phyloP scores from a whole-genome alignment of 2,329 filamentous ascomycete species.

The Colletotrichum australisinense region DNA sequence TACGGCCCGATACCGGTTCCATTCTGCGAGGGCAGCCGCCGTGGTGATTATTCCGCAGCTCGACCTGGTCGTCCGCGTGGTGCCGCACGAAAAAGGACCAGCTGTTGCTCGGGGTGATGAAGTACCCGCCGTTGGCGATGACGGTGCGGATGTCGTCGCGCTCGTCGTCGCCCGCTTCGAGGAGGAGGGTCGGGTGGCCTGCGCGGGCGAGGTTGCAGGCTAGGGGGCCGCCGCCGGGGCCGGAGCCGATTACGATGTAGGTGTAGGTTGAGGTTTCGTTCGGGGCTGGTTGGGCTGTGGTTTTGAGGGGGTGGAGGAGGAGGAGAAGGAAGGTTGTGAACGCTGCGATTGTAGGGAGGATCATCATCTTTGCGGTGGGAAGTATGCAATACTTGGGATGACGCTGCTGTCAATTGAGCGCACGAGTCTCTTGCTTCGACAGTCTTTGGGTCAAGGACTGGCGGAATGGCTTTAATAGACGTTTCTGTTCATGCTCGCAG shows the following conservation, averaged over 20 bases:
- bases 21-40: conserved; percentile 41
- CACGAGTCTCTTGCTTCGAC: no score
- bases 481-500: no score
- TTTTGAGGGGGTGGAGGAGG: not conserved
- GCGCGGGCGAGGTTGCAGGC: conserved; percentile 68
- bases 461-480: not conserved
- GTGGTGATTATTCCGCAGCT: conserved; percentile 45
- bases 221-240: conserved; percentile 64
- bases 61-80: not conserved
- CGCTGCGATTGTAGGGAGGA: not conserved
- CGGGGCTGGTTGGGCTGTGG: not conserved
- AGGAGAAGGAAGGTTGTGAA: not conserved
- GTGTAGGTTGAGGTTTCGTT: conserved; percentile 47
- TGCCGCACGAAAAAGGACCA: conserved; percentile 25
- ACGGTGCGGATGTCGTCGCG: not conserved
- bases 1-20: conserved; percentile 40
- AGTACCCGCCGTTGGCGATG: conserved; percentile 15
- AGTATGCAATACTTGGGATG: not conserved
- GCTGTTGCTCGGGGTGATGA: not conserved
- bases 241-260: conserved; percentile 70
- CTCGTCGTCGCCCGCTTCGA: conserved; percentile 72
- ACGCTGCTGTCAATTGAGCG: not conserved
- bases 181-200: conserved; percentile 68
- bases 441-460: no score
- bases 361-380: not conserved